Percentiles rank a stretch among this genome's conserved stretches.
phyloP scores from a whole-genome alignment of 129 eudicot genomes.

The Escallonia herrerae region DNA sequence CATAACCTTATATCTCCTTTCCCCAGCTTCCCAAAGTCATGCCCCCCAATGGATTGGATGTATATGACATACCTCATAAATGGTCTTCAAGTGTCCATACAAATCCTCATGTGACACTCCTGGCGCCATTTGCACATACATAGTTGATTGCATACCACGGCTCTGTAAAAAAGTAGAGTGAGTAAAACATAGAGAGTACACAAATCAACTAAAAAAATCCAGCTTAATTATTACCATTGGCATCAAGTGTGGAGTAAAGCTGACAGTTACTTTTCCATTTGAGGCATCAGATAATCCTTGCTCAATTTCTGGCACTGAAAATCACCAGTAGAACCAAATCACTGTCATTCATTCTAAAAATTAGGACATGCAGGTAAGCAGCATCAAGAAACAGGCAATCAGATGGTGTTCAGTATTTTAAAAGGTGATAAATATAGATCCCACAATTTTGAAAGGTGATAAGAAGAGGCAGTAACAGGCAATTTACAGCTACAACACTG shows the following conservation, averaged over 20 bases:
- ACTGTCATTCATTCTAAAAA: not conserved
- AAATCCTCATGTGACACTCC: conserved; percentile 77
- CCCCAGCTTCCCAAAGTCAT: too few species aligned
- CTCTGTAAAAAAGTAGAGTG: conserved; percentile 38
- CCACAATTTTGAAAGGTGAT: too few species aligned
- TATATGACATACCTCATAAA: conserved; percentile 52
- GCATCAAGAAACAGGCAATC: not conserved
- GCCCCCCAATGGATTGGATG: too few species aligned
- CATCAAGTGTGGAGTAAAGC: conserved; percentile 98
- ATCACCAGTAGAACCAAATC: conserved; percentile 10
- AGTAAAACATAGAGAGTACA: not conserved
- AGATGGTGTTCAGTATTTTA: too few species aligned
- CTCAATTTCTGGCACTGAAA: conserved; percentile 95
- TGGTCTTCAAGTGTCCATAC: conserved; percentile 45
- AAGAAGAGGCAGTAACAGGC: not conserved
- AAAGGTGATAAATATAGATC: too few species aligned
- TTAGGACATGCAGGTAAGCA: not conserved
- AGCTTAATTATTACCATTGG: conserved; percentile 64
- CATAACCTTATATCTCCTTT: not conserved
- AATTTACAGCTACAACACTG: not conserved
- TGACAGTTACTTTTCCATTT: conserved; percentile 61
- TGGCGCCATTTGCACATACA: conserved; percentile 79
- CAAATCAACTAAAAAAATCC: not conserved
- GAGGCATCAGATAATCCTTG: conserved; percentile 90
- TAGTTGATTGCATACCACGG: conserved; percentile 99